Percentiles rank a stretch among this genome's conserved stretches.
Evolutionary conservation across 108 stramenopile genomes (phyloP).

Genomic region (Discostella stelligeroides): DNA sequence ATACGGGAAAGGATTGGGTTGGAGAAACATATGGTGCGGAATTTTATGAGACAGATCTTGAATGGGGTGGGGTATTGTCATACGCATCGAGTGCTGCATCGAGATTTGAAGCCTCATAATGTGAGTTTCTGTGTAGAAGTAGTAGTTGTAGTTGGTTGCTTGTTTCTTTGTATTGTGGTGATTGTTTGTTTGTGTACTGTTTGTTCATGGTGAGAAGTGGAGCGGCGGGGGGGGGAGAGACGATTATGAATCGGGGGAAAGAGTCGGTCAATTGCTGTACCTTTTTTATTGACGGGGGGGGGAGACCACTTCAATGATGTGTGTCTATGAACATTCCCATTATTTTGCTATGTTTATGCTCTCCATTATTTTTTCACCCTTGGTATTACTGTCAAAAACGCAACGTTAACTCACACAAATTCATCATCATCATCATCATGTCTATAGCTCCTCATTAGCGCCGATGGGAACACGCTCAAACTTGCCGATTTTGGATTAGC

Average conservation of each 20-base stretch:
- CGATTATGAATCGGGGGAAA: too few relatives aligned
- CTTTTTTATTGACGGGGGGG: too few relatives aligned
- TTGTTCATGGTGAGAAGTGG: too few relatives aligned
- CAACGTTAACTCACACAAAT: too few relatives aligned
- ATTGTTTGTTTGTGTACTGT: neutral
- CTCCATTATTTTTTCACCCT: too few relatives aligned
- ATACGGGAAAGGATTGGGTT: slow-evolving; percentile 74
- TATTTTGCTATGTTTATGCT: too few relatives aligned
- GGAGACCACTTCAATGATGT: too few relatives aligned
- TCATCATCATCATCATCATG: neutral
- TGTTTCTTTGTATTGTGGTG: neutral
- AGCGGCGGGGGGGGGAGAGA: too few relatives aligned
- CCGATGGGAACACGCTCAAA: slow-evolving; percentile 85
- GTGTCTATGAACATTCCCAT: too few relatives aligned
- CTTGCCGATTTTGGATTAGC: slow-evolving; percentile 98
- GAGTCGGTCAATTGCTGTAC: too few relatives aligned
- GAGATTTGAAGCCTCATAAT: slow-evolving; percentile 94
- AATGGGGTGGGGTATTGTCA: slow-evolving; percentile 90
- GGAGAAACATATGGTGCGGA: slow-evolving; percentile 66
- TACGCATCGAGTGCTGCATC: slow-evolving; percentile 85
- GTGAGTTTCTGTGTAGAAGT: slow-evolving; percentile 34
- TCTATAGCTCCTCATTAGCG: slow-evolving; percentile 68
- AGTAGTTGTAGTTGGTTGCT: neutral
- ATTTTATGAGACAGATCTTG: slow-evolving; percentile 83
- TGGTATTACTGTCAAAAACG: neutral